A percentile compares a stretch with the other conserved stretches of the same genome.
Evolutionary conservation across 164 flowering plant species (phyloP).

Genomic region (Vitis rupestris): DNA sequence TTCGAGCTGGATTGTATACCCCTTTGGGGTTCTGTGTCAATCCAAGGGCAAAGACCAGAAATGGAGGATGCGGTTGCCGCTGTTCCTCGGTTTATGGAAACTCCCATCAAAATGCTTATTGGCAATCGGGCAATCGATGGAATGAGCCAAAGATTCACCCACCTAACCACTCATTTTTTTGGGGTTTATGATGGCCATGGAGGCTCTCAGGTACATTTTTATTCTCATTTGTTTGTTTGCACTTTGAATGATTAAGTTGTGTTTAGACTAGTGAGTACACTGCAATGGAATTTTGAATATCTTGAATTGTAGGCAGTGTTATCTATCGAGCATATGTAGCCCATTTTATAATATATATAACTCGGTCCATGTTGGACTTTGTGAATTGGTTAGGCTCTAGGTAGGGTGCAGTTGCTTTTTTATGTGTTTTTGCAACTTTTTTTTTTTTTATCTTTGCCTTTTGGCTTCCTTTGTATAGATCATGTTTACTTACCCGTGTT

Average conservation of each 20-base stretch:
- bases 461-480: no score
- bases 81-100: slow-evolving; percentile 31
- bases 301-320: neutral
- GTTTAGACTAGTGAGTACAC: neutral
- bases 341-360: neutral
- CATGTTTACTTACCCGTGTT: no score
- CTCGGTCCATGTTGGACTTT: no score
- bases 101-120: slow-evolving; percentile 43
- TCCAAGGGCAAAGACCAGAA: slow-evolving; percentile 41
- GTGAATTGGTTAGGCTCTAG: no score
- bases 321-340: neutral
- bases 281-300: neutral
- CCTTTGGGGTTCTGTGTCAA: slow-evolving; percentile 47
- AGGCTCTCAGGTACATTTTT: slow-evolving; percentile 38
- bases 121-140: slow-evolving; percentile 26
- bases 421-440: no score
- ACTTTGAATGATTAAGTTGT: neutral
- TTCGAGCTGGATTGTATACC: slow-evolving; percentile 41
- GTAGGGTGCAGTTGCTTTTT: no score
- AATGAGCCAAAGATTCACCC: slow-evolving; percentile 27
- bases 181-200: slow-evolving; percentile 59
- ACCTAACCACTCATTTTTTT: slow-evolving; percentile 38
- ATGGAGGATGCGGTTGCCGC: slow-evolving; percentile 51
- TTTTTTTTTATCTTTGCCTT: no score
- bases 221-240: neutral